These are phyloP conservation scores for Spergularia marina DNA, from an alignment of 148 eudicot genomes.

Conservation along the genomic window DNA sequence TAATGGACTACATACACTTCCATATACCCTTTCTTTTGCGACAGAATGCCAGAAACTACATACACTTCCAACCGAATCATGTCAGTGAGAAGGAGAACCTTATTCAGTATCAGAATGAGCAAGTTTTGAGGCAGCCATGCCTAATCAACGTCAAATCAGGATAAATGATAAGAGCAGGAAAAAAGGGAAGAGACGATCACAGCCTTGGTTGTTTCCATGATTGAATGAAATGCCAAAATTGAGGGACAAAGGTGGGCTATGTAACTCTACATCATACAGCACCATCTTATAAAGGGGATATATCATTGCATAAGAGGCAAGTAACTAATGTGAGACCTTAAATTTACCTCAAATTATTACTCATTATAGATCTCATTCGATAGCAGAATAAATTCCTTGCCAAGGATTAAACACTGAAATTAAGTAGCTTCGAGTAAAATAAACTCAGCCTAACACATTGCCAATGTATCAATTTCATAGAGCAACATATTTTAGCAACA, in stretches of 20 bases:
- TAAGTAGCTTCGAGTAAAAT: background rate
- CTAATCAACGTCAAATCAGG: constrained; percentile 9
- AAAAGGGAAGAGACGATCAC: background rate
- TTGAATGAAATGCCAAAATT: background rate
- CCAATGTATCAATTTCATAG: background rate
- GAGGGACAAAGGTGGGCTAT: constrained; percentile 1
- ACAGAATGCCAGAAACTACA: constrained; percentile 15
- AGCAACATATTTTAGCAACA: background rate
- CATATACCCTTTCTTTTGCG: constrained; percentile 1
- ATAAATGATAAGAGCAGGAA: background rate
- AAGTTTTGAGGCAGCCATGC: constrained; percentile 9
- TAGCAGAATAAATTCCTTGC: background rate
- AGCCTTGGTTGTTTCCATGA: constrained; percentile 9
- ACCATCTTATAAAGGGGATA: constrained; percentile 7
- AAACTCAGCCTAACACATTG: background rate
- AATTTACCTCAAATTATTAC: constrained; percentile 9
- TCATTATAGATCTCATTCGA: constrained; percentile 1
- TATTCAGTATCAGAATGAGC: constrained; percentile 17
- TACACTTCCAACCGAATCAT: constrained; percentile 13
- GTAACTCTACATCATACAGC: background rate
- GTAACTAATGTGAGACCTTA: constrained; percentile 1
- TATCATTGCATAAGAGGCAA: background rate
- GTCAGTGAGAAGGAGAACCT: constrained; percentile 8
- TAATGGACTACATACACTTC: background rate
- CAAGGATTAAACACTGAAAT: background rate